Percentiles rank a stretch among this genome's conserved stretches.
Evolutionary conservation across 306 rosid genomes (phyloP).

Genomic region (Astragalus glycyphyllos): DNA sequence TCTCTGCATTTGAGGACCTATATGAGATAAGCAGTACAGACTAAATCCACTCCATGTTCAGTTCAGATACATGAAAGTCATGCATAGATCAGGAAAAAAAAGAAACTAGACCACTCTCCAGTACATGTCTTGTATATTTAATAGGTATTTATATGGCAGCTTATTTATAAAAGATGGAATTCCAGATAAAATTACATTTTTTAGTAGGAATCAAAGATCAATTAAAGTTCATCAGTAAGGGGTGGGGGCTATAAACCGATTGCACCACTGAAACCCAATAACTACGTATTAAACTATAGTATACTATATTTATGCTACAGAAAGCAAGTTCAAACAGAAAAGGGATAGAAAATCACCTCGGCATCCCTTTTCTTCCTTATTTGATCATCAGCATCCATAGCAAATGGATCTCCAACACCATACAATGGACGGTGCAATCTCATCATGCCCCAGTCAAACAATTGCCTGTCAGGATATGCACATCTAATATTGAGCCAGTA

Average conservation of each 20-base stretch:
- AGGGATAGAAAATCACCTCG: constrained; percentile 64
- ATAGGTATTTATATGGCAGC: constrained; percentile 12
- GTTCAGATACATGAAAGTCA: constrained; percentile 34
- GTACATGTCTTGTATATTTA: constrained; percentile 19
- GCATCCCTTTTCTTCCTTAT: constrained; percentile 86
- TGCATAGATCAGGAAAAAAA: constrained; percentile 26
- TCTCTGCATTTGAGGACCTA: constrained; percentile 72
- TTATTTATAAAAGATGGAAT: constrained; percentile 15
- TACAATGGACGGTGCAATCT: constrained; percentile 81
- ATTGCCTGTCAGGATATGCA: constrained; percentile 81
- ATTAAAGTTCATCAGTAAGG: constrained; percentile 8
- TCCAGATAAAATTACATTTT: constrained; percentile 30
- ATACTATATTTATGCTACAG: constrained; percentile 8
- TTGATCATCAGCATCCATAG: constrained; percentile 92
- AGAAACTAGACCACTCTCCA: constrained; percentile 25
- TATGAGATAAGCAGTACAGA: constrained; percentile 43
- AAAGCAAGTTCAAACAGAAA: constrained; percentile 24
- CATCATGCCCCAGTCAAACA: constrained; percentile 99
- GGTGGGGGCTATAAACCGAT: constrained; percentile 6
- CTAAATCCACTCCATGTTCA: constrained; percentile 30
- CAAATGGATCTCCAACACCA: constrained; percentile 98
- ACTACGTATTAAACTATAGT: constrained; percentile 17
- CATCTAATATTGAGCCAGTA: constrained; percentile 79
- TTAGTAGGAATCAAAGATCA: constrained; percentile 23
- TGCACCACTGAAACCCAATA: constrained; percentile 15